Percentiles rank a stretch among this genome's conserved stretches.
Conservation (phyloP, 1,284 basidiomycete species). For the Sporisorium scitamineum region DNA sequence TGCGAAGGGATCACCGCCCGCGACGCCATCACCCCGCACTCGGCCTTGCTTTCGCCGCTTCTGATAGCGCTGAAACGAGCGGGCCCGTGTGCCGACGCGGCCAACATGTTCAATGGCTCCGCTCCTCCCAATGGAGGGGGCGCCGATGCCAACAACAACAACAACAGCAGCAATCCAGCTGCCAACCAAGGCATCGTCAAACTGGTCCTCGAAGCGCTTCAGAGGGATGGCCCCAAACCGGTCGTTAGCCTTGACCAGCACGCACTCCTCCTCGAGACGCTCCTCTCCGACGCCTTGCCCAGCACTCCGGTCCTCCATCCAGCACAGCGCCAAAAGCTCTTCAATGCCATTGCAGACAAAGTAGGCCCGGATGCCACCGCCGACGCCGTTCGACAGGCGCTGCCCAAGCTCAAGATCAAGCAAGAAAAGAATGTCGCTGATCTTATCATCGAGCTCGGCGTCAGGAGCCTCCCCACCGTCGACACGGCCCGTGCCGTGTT, state of each 20-base stretch:
- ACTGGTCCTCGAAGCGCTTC: slow-evolving; percentile 77
- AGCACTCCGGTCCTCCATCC: slow-evolving; percentile 53
- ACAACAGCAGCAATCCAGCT: slow-evolving; percentile 49
- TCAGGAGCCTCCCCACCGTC: slow-evolving; percentile 41
- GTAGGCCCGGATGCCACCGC: slow-evolving; percentile 63
- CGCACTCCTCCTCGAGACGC: slow-evolving; percentile 76
- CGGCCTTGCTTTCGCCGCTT: slow-evolving; percentile 72
- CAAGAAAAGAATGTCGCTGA: slow-evolving; percentile 53
- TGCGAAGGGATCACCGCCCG: not conserved
- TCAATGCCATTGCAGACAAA: slow-evolving; percentile 62
- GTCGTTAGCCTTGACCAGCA: slow-evolving; percentile 81
- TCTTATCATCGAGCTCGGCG: slow-evolving; percentile 59
- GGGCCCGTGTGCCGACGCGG: slow-evolving; percentile 51
- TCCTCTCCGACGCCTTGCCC: slow-evolving; percentile 55
- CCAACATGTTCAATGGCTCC: slow-evolving; percentile 50
- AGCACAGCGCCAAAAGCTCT: slow-evolving; percentile 57
- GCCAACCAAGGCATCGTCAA: slow-evolving; percentile 66
- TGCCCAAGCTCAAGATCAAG: slow-evolving; percentile 60
- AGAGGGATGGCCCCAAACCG: slow-evolving; percentile 76
- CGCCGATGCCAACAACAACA: slow-evolving; percentile 39
- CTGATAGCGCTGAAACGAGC: slow-evolving; percentile 34
- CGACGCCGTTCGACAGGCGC: slow-evolving; percentile 61
- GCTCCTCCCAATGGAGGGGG: slow-evolving; percentile 45
- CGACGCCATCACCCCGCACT: not conserved
- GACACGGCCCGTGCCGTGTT: slow-evolving; percentile 58